Percentiles rank a stretch among this genome's conserved stretches.
phyloP scores from a whole-genome alignment of 495 filamentous ascomycete species.

The Penicillium odoratum region DNA sequence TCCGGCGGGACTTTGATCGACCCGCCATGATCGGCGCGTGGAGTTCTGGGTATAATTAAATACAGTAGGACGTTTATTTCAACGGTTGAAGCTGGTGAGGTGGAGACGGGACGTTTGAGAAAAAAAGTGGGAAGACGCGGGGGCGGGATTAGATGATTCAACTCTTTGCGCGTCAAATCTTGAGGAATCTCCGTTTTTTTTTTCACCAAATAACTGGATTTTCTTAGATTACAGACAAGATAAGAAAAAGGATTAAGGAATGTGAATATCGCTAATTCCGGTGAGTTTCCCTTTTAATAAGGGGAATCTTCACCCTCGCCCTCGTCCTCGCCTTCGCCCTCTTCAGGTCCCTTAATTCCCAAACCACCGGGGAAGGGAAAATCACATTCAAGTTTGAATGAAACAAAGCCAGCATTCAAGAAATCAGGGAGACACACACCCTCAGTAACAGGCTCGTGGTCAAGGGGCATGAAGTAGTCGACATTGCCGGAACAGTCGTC shows the following conservation, averaged over 20 bases:
- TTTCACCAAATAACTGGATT: neutral
- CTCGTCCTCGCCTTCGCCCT: neutral
- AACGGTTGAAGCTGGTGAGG: neutral
- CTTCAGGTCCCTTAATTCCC: neutral
- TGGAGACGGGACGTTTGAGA: neutral
- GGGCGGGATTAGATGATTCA: neutral
- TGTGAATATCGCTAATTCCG: neutral
- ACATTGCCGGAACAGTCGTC: conserved; percentile 24
- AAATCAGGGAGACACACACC: conserved; percentile 24
- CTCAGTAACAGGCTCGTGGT: conserved; percentile 17
- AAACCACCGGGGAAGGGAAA: conserved; percentile 2
- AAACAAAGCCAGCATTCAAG: conserved; percentile 24
- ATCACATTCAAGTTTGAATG: conserved; percentile 23
- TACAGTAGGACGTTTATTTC: neutral
- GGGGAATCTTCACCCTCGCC: too few relatives aligned
- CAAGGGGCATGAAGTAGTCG: conserved; percentile 21
- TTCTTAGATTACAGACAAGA: conserved; percentile 13
- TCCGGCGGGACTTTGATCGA: conserved; percentile 14
- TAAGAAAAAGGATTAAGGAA: conserved; percentile 7
- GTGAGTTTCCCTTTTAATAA: too few relatives aligned
- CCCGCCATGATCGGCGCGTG: conserved; percentile 22
- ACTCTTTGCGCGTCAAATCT: neutral
- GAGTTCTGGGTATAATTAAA: neutral
- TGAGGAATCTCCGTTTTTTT: too few relatives aligned
- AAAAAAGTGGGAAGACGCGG: neutral